Base-by-base conservation (phyloP, 2,329 filamentous ascomycete species). In the Coleophoma crateriformis region DNA sequence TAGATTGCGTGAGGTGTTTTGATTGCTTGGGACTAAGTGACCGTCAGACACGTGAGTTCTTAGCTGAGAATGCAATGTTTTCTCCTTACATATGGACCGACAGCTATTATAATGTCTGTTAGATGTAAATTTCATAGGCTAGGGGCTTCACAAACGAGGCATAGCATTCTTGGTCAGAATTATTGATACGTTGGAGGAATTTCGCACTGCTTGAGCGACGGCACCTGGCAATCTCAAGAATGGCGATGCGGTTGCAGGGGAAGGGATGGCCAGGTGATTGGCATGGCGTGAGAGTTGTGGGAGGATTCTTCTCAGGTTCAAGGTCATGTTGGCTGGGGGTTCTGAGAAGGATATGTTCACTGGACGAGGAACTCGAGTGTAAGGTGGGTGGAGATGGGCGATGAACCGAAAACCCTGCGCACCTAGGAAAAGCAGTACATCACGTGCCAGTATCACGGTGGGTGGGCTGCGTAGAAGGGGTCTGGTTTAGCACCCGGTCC, bases 1-100 rank as follows among this genome's bases (percentile, higher is more conserved):
- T 83, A 85, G 70, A 85, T 82, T 64, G 79, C 78, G 47, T 72
- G 74, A 19, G 80, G 74, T 52, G 82, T 85, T 72, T 83, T 84
- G 70, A 84, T 78, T 61, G 81, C 82, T 65, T 85, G 82, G 56
- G 81, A 83, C 80, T 84, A 33, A 50, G 39, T 49, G 32, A 52
- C 27, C 53, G 48, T 19, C 37, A 22, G 53, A 60, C 45, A 61
- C 56, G 10, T 52, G 50, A 45, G 14, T 33, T 6, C 40, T 50
- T 40, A 40, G 13, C 15, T 34, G 27, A 8, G 15, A 33, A 22
- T 39, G 22, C 13, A 17, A 43, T 15, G 34, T 14, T 33, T n/a
- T 11, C 17, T 39, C 33, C 59, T 57, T 73, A 84, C 81, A 68
- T 85, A 85, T 58, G 81, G 81, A 48, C 81, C 81, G 58, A 80